Evolutionary conservation across 2,329 filamentous ascomycete genomes (phyloP).

Genomic region (Neurospora sp.): DNA sequence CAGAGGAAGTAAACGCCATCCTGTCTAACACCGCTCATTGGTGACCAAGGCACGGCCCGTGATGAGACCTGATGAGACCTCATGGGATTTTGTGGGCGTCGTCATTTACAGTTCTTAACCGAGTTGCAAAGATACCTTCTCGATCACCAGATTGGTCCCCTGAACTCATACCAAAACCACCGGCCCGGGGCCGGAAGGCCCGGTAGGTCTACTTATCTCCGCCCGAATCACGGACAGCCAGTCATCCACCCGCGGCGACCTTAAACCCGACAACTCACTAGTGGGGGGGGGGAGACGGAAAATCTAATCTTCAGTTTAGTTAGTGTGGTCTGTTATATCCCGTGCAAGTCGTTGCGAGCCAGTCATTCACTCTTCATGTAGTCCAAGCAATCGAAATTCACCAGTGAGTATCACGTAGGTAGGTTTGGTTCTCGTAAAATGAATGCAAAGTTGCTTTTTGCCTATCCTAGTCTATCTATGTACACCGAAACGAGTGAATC

Average conservation of each 20-base stretch:
- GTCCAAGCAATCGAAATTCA: not conserved
- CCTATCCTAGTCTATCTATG: not conserved
- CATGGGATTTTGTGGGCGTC: too few relatives aligned
- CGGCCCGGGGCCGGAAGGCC: not conserved
- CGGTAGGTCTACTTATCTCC: not conserved
- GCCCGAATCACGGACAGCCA: not conserved
- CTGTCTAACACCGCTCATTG: not conserved
- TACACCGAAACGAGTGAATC: not conserved
- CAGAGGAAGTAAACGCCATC: not conserved
- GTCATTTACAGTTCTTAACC: not conserved
- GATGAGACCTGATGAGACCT: not conserved
- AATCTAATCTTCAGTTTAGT: not conserved
- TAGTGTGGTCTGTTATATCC: too few relatives aligned
- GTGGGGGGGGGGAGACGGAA: too few relatives aligned
- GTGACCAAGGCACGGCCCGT: not conserved
- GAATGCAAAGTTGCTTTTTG: not conserved
- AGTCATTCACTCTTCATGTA: not conserved
- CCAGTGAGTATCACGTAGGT: not conserved
- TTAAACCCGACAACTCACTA: too few relatives aligned
- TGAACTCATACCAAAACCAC: too few relatives aligned
- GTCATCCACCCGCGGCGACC: too few relatives aligned
- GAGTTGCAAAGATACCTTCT: not conserved
- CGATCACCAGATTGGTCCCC: not conserved
- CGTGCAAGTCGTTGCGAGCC: not conserved
- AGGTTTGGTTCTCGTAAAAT: too few relatives aligned